Percentiles rank a stretch among this genome's conserved stretches.
phyloP scores from a whole-genome alignment of 73 alveolate genomes.

The Blepharisma stoltei region DNA sequence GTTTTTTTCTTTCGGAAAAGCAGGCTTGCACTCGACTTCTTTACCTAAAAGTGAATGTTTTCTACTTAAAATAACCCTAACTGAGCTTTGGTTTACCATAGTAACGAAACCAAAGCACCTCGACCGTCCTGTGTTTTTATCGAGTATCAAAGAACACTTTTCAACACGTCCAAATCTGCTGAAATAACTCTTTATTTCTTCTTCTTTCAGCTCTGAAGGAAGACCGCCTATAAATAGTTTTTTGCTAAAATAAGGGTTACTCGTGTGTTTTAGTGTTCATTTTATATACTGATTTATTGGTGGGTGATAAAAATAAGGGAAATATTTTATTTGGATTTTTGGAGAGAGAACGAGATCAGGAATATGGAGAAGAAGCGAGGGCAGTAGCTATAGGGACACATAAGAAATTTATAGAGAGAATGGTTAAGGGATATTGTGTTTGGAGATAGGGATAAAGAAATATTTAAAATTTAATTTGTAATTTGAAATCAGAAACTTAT shows the following conservation, averaged over 20 bases:
- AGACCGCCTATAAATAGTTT: constrained; percentile 26
- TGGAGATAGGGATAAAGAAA: too few relatives aligned
- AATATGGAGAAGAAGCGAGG: too few relatives aligned
- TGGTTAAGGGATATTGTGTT: too few relatives aligned
- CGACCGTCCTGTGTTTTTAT: constrained; percentile 23
- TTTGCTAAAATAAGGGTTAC: background rate
- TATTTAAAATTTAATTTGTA: too few relatives aligned
- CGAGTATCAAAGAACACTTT: background rate
- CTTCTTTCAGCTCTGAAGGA: background rate
- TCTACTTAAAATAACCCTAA: background rate
- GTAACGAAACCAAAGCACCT: constrained; percentile 17
- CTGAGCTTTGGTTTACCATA: background rate
- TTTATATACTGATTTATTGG: background rate
- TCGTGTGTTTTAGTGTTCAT: constrained; percentile 1
- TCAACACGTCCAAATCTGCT: background rate
- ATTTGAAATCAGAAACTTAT: too few relatives aligned
- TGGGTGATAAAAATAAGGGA: too few relatives aligned
- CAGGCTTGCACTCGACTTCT: background rate
- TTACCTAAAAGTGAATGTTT: background rate
- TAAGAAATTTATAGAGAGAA: too few relatives aligned
- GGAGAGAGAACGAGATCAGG: too few relatives aligned
- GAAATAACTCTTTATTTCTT: constrained; percentile 8
- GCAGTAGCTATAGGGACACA: too few relatives aligned
- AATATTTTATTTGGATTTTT: too few relatives aligned
- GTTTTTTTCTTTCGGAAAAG: constrained; percentile 20